Base-by-base conservation (phyloP, 495 filamentous ascomycete species). In the Xylaria bambusicola region DNA sequence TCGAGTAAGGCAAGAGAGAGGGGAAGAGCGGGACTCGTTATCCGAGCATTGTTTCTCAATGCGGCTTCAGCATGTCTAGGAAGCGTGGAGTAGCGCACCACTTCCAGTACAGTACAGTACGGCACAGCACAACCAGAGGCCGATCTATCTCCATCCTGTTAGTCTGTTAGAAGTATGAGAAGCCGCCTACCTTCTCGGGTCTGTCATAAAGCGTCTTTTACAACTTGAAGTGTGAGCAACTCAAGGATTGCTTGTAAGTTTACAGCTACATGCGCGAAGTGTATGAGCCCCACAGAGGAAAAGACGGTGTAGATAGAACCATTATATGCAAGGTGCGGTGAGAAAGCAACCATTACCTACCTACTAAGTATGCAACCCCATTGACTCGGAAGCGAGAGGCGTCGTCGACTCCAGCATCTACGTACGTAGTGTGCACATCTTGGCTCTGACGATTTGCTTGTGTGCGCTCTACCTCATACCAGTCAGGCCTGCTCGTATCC, bases 281-380 rank as follows among this genome's bases (percentile, higher is more conserved):
- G 21, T 10, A 12, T 23, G 36, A 9, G 56, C 35, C 44, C 56
- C 46, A 58, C 47, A 27, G 18, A 33, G 53, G 46, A 58, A 58
- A 57, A 57, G 56, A 58, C 56, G 56, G 56, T 58, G 56, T 58
- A 20, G 15, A 7, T n/a, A 46, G n/a, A 33, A 20, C 3, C 26
- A n/a, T 17, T 13, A 17, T n/a, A 21, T 48, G 17, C 45, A 42
- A 40, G 35, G 44, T 50, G 33, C 41, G 41, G 41, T 56, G 53
- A 56, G 36, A 33, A 55, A 18, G 41, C 17, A 26, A 46, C 27
- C 26, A 56, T 56, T 18, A 33, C 10, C 5, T 33, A 33, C 10
- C 29, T 33, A 33, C 29, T 33, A 5, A 33, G 29, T 47, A 46
- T 35, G 26, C 55, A 40, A 50, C 20, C 44, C 23, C 35, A 41